Percentiles rank a stretch among this genome's conserved stretches.
phyloP scores from a whole-genome alignment of 2,329 filamentous ascomycete genomes.

The Ascochyta clinopodiicola region DNA sequence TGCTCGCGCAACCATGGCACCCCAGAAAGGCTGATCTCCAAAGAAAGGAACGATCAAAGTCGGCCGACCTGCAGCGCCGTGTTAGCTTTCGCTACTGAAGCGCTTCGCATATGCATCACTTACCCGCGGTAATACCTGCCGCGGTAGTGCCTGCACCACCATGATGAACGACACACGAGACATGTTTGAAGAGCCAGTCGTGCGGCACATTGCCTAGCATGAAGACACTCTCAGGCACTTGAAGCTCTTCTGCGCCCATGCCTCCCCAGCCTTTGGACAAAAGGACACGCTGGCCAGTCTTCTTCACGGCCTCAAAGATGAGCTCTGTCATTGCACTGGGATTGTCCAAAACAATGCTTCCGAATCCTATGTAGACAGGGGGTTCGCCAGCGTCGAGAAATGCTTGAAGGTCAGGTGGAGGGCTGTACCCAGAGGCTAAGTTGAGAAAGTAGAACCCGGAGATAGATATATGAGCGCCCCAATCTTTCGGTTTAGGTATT shows the following conservation, averaged over 20 bases:
- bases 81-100: no score
- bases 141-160: conserved; percentile 72
- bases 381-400: conserved; percentile 35
- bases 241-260: conserved; percentile 68
- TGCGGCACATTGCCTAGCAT: conserved; percentile 68
- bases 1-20: conserved; percentile 40
- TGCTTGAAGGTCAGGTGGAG: conserved; percentile 23
- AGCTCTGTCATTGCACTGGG: conserved; percentile 34
- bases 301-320: conserved; percentile 40
- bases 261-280: conserved; percentile 87
- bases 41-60: conserved; percentile 65
- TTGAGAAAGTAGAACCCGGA: conserved; percentile 37
- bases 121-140: conserved; percentile 52
- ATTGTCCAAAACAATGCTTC: conserved; percentile 39
- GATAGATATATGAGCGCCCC: conserved; percentile 28
- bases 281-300: conserved; percentile 71
- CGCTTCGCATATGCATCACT: no score
- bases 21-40: conserved; percentile 60
- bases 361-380: conserved; percentile 43
- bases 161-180: conserved; percentile 82
- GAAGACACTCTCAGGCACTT: conserved; percentile 69
- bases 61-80: conserved; percentile 41
- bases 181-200: conserved; percentile 82
- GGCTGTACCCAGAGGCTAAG: conserved; percentile 28
- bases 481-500: conserved; percentile 27